Evolutionary conservation across 192 early-diverging fungal genomes (phyloP), one percentile per base, ranked within the genome.

Genomic region (Coemansia erecta): DNA sequence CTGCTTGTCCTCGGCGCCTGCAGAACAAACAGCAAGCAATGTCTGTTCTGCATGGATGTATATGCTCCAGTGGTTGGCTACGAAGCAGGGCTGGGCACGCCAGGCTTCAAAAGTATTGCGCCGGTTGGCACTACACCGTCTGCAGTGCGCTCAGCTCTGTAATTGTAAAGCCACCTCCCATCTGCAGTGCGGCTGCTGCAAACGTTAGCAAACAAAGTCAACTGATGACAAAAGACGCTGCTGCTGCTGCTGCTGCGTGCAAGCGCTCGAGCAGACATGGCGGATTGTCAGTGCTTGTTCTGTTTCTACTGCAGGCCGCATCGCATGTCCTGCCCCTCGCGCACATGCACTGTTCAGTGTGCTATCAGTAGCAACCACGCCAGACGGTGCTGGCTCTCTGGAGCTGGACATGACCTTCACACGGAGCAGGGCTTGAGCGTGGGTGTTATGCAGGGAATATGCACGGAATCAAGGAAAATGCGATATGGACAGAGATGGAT

Each of bases 111-210:
- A 43, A 23, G 41, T 43, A 43, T 56, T 56, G 40, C 40, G 40
- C 54, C 22, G 40, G 13, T 53, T 53, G 52, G 35, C 52, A 40
- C 52, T 53, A 53, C 52, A 53, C 52, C 35, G 35, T 53, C 54
- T 23, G 39, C 19, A 23, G 40, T 5, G 26, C 18, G 23, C 41
- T 21, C 40, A 41, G 22, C 42, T 56, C 42, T 18, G 40, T 23
- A 26, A 44, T 56, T 56, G 54, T 56, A 26, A 19, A 43, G 54
- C 40, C 35, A 37, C 54, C 40, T 19, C 23, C 42, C 18, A 19
- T 21, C 17, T 37, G 19, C 40, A 43, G 54, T 28, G 23, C 41
- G 41, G 54, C 40, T 44, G 40, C 53, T 41, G 53, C 53, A 55
- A 37, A 55, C 53, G n/a, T 40, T 55, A 55, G 26, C 51, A 17